Base-by-base conservation (phyloP, 169 alveolate genomes). In the Babesia caballi region DNA sequence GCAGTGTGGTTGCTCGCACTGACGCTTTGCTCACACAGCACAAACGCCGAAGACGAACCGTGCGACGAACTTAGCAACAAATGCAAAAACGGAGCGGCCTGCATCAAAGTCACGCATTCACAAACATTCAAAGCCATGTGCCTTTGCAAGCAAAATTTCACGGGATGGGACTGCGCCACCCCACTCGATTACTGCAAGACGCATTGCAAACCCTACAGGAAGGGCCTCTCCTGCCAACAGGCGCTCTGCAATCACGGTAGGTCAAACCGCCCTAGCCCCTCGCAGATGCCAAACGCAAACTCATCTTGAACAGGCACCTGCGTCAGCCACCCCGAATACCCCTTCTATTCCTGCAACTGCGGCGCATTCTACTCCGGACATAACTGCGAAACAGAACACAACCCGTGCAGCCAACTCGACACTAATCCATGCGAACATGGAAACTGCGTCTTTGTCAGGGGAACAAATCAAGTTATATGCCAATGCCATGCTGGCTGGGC, bases 401-500 rank as follows among this genome's bases (percentile, higher is more conserved):
- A 88, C 21, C 93, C 93, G 4, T 88, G 93, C 40, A 76, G 89
- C 56, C 82, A 65, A 30, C 70, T 40, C n/a, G 69, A 66, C 42
- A 80, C 85, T 11, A 88, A 88, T 50, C 93, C 93, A 30, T 88
- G 93, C 40, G 82, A 77, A 23, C 49, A 84, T 61, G 93, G 93
- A 27, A 68, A 15, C 19, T 88, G 93, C 46, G 74, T 65, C 35
- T 88, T 88, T 72, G 68, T 88, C 53, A 49, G 57, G 11, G 90
- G 90, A 65, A 70, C 83, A 14, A 84, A 85, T 66, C 84, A 88
- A 60, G 82, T 88, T 27, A 84, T 78, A 32, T 88, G 93, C 52
- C 70, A 88, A 50, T 88, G 93, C 63, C 60, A 84, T 50, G 73
- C 88, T 35, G 93, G 93, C 12, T 88, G 93, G 93, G 82, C 90